A percentile compares a stretch with the other conserved stretches of the same genome.
Evolutionary conservation across 1,284 basidiomycete species (phyloP).

Genomic region (Omphalotus olearius): DNA sequence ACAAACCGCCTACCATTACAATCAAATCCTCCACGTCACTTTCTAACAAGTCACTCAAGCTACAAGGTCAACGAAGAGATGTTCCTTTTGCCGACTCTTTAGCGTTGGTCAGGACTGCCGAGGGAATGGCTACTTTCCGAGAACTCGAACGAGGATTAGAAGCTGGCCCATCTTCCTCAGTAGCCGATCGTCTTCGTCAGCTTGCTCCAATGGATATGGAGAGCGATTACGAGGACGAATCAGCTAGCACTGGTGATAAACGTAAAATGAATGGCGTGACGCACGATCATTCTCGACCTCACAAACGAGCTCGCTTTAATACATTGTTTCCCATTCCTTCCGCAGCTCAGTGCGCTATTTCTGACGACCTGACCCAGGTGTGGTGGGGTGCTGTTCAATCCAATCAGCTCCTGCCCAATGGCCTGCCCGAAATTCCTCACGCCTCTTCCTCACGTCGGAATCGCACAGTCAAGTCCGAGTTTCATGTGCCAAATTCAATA

Average conservation of each 20-base stretch:
- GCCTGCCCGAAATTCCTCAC: conserved; percentile 54
- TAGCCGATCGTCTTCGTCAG: conserved; percentile 35
- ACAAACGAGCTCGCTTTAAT: conserved; percentile 36
- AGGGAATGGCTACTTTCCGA: conserved; percentile 66
- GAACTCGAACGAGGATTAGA: conserved; percentile 46
- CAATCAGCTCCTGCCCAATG: conserved; percentile 58
- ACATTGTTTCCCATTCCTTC: conserved; percentile 21
- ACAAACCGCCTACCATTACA: conserved; percentile 22
- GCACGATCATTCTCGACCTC: conserved; percentile 27
- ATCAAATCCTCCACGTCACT: conserved; percentile 14
- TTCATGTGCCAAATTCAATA: conserved; percentile 24
- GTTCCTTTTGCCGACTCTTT: conserved; percentile 58
- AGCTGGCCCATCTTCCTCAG: conserved; percentile 7
- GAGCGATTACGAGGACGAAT: conserved; percentile 35
- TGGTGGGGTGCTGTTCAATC: conserved; percentile 75
- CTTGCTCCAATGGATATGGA: conserved; percentile 38
- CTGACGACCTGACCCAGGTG: conserved; percentile 45
- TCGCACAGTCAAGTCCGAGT: conserved; percentile 11
- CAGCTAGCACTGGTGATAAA: conserved; percentile 42
- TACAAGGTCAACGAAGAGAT: conserved; percentile 24
- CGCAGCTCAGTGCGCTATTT: conserved; percentile 28
- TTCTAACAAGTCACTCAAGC: conserved; percentile 13
- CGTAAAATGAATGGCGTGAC: conserved; percentile 45
- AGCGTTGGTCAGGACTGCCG: conserved; percentile 75
- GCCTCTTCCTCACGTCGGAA: conserved; percentile 31